A percentile compares a stretch with the other conserved stretches of the same genome.
These are phyloP conservation scores for Herpotrichia juniperi DNA, from an alignment of 2,329 filamentous ascomycete species.

Conservation along the genomic window DNA sequence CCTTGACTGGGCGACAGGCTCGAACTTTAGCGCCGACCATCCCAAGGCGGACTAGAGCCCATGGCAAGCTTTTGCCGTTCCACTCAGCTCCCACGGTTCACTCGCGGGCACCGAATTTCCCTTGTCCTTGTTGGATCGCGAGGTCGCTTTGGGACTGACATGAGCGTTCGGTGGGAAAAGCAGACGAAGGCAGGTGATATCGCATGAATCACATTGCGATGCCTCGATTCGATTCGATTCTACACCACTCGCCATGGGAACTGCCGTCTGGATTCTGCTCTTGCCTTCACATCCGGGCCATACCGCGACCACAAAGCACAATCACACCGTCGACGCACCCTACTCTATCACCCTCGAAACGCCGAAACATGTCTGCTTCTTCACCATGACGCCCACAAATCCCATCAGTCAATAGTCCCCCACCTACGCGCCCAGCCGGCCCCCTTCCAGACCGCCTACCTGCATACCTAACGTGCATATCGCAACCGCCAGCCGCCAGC, in stretches of 20 bases:
- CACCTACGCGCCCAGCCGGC: constrained; percentile 26
- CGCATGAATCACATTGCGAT: not conserved
- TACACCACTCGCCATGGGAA: not conserved
- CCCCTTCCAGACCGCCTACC: constrained; percentile 24
- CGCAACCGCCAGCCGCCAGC: constrained; percentile 40
- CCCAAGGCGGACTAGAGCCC: constrained; percentile 9
- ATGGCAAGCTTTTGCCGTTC: constrained; percentile 16
- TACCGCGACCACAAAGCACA: not conserved
- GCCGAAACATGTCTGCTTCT: constrained; percentile 14
- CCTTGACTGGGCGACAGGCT: constrained; percentile 17
- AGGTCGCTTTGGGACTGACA: not conserved
- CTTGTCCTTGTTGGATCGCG: not conserved
- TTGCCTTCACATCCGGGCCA: not conserved
- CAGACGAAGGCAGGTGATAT: not conserved
- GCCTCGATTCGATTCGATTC: not conserved
- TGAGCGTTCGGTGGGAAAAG: not conserved
- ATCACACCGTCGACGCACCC: not conserved
- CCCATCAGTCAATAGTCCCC: constrained; percentile 4
- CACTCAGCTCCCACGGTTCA: constrained; percentile 3
- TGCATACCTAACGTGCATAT: constrained; percentile 11
- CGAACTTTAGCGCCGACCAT: constrained; percentile 21
- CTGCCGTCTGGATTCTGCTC: not conserved
- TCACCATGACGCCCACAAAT: not conserved
- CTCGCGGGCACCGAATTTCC: not conserved
- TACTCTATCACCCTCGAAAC: not conserved